Base-by-base conservation (phyloP, 257 asterid genomes). In the Primulina tabacum region DNA sequence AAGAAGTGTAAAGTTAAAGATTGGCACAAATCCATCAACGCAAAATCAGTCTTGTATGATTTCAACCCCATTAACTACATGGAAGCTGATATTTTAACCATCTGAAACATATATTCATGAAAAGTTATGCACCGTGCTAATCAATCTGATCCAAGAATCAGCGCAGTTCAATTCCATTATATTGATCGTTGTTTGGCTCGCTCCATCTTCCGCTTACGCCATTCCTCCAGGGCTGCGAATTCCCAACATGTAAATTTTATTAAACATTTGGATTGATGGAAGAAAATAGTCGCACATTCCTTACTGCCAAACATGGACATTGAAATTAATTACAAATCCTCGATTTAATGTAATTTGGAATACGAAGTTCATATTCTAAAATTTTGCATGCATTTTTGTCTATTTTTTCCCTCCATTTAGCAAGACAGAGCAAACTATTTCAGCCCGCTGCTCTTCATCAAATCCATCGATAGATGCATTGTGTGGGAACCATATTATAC, bases 151-250 rank as follows among this genome's bases (percentile, higher is more conserved):
- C 2, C 56, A 47, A 47, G 56, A 16, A 47, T 16, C 20, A 47
- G 33, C 34, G 55, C 29, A 26, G 87, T 79, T 69, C 84, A 88
- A 64, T 90, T 76, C 79, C 85, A 86, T 61, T 73, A 86, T 21
- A 78, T 71, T 38, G 84, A 86, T 6, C 96, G 89, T 56, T 89
- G 92, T 17, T 92, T 79, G 38, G 96, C 96, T 66, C 96, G 88
- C 70, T 91, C 97, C 84, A 91, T 87, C 90, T 91, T 91, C 76
- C 97, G 75, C 69, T 83, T 89, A 47, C 96, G 96, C 97, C 97
- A 89, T 83, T 91, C 97, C 73, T 89, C 96, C 7, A 89, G 74
- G 62, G 92, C 98, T 92, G 80, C 65, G 75, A 12, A 71, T 35
- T 71, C 37, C 24, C 2, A 70, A 65, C 14, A 53, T 32, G 59